phyloP scores from a whole-genome alignment of 2,329 filamentous ascomycete genomes.

The Paecilomyces variotii region DNA sequence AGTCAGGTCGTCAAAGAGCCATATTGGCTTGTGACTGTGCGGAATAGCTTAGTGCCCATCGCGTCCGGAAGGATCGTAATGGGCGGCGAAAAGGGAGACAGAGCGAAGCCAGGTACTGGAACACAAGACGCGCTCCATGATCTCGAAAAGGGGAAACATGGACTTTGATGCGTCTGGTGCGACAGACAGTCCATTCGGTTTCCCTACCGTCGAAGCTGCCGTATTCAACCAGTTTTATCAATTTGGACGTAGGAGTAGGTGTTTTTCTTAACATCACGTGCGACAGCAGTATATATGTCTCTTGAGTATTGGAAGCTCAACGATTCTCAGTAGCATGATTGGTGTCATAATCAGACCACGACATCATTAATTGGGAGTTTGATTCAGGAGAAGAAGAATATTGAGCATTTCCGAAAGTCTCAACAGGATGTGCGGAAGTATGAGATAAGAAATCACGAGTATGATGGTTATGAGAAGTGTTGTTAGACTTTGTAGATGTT shows the following conservation, averaged over 20 bases:
- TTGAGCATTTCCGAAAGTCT: not conserved
- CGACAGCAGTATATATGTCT: not conserved
- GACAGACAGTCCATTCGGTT: too few relatives aligned
- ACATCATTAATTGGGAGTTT: too few relatives aligned
- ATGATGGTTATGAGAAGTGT: not conserved
- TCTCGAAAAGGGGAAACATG: too few relatives aligned
- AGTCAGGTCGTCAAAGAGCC: too few relatives aligned
- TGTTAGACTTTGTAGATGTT: not conserved
- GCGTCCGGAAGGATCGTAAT: too few relatives aligned
- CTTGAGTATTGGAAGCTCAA: not conserved
- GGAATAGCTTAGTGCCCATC: too few relatives aligned
- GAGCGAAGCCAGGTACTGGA: too few relatives aligned
- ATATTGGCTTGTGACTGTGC: too few relatives aligned
- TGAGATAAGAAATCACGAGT: not conserved
- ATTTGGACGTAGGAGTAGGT: not conserved
- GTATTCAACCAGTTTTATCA: constrained; percentile 1
- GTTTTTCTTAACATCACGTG: not conserved
- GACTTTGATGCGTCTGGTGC: too few relatives aligned
- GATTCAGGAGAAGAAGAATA: not conserved
- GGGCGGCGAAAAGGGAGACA: too few relatives aligned
- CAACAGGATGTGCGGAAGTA: not conserved
- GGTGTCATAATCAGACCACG: not conserved
- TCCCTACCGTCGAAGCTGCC: too few relatives aligned
- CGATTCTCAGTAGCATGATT: not conserved
- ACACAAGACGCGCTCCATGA: too few relatives aligned